phyloP scores from a whole-genome alignment of 345 rosid genomes.

The Schrenkiella parvula region DNA sequence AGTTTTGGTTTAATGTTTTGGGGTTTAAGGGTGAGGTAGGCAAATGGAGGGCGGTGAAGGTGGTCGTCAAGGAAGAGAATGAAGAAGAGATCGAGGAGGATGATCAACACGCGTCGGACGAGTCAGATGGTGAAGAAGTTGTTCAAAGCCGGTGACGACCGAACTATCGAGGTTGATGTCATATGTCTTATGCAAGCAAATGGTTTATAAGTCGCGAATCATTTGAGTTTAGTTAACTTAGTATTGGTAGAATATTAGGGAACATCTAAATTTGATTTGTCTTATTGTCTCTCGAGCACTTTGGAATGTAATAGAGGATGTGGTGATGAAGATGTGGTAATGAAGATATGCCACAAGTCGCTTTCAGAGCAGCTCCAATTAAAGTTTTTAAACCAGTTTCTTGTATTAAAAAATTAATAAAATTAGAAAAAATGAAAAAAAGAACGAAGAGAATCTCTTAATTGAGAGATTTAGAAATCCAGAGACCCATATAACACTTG shows the following conservation, averaged over 20 bases:
- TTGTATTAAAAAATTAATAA: too few relatives aligned
- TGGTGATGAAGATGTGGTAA: slow-evolving; percentile 1
- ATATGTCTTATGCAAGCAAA: background rate
- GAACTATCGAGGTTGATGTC: background rate
- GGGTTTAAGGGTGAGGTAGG: slow-evolving; percentile 20
- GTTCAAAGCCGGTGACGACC: slow-evolving; percentile 31
- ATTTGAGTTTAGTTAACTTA: slow-evolving; percentile 18
- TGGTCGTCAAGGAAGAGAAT: slow-evolving; percentile 28
- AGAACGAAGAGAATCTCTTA: too few relatives aligned
- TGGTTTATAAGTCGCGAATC: slow-evolving; percentile 12
- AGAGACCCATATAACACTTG: too few relatives aligned
- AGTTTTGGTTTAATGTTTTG: slow-evolving; percentile 12
- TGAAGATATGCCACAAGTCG: slow-evolving; percentile 7
- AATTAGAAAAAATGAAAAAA: too few relatives aligned
- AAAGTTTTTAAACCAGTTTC: too few relatives aligned
- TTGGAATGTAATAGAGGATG: slow-evolving; percentile 21
- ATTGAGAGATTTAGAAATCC: too few relatives aligned
- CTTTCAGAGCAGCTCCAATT: too few relatives aligned
- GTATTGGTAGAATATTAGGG: background rate
- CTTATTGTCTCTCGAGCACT: slow-evolving; percentile 10
- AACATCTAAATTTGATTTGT: slow-evolving; percentile 1
- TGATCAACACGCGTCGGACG: slow-evolving; percentile 32
- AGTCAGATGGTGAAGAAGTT: slow-evolving; percentile 40
- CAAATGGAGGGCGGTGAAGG: slow-evolving; percentile 36
- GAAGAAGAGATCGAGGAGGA: slow-evolving; percentile 30